Conservation (phyloP, 345 rosid genomes). For the Arabidopsis arenosa region DNA sequence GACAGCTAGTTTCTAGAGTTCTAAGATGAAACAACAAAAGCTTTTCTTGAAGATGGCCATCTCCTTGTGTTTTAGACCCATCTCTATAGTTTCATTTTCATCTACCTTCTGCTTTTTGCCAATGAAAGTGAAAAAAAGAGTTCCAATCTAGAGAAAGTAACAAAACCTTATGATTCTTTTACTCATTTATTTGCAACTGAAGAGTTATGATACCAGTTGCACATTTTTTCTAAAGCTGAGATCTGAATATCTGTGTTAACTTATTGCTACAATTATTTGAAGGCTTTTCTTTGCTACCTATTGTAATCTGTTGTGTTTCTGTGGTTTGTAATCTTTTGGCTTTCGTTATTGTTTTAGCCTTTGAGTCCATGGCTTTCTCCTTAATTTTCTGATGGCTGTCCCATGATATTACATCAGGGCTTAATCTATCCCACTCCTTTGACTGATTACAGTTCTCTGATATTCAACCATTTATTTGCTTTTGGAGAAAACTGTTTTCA, state of each 20-base stretch:
- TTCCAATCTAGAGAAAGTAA: background rate
- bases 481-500: background rate
- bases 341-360: slow-evolving; percentile 9
- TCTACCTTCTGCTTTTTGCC: background rate
- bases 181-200: background rate
- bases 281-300: background rate
- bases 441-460: background rate
- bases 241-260: background rate
- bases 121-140: background rate
- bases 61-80: background rate
- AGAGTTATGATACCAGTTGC: slow-evolving; percentile 11
- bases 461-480: slow-evolving; percentile 12
- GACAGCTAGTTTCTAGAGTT: background rate
- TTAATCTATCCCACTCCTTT: slow-evolving; percentile 5
- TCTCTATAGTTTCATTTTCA: background rate
- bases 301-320: background rate
- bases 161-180: background rate
- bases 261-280: background rate
- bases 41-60: background rate
- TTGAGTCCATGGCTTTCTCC: background rate
- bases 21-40: slow-evolving; percentile 19
- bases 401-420: slow-evolving; percentile 13
- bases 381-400: background rate
- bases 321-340: slow-evolving; percentile 3
- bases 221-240: background rate